Conservation (phyloP, 805 yeast genomes). For the Candida caryicola region DNA sequence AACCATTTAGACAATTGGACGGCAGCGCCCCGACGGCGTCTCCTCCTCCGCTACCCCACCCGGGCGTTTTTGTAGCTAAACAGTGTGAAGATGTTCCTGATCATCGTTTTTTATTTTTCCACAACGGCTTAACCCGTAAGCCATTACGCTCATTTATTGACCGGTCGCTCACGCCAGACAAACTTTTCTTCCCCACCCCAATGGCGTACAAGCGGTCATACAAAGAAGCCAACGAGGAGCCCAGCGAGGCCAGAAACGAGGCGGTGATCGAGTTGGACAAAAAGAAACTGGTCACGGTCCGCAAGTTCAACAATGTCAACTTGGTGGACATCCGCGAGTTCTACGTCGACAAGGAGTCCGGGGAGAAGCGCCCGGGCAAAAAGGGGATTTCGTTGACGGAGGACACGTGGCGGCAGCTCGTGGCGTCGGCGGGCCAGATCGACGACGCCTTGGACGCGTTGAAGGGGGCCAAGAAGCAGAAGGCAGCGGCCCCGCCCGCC, state of each 20-base stretch:
- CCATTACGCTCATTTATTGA: not conserved
- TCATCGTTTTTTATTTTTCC: too few species aligned
- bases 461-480: constrained; percentile 5
- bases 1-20: too few species aligned
- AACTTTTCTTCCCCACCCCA: not conserved
- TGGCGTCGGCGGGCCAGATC: constrained; percentile 47
- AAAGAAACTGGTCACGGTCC: constrained; percentile 66
- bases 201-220: constrained; percentile 16
- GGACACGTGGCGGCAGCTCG: constrained; percentile 51
- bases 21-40: too few species aligned
- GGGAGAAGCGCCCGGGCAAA: constrained; percentile 74
- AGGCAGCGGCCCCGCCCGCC: constrained; percentile 10
- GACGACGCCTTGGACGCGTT: constrained; percentile 47
- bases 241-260: not conserved
- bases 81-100: too few species aligned
- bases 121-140: too few species aligned
- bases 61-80: too few species aligned
- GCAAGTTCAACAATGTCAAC: constrained; percentile 62
- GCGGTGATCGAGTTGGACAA: constrained; percentile 29
- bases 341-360: constrained; percentile 53
- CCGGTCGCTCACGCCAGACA: not conserved
- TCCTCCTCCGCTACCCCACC: too few species aligned
- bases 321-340: constrained; percentile 84
- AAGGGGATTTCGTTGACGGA: constrained; percentile 66
- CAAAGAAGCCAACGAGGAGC: not conserved